Base-by-base conservation (phyloP, 73 alveolate genomes). In the Paramecium caudatum region DNA sequence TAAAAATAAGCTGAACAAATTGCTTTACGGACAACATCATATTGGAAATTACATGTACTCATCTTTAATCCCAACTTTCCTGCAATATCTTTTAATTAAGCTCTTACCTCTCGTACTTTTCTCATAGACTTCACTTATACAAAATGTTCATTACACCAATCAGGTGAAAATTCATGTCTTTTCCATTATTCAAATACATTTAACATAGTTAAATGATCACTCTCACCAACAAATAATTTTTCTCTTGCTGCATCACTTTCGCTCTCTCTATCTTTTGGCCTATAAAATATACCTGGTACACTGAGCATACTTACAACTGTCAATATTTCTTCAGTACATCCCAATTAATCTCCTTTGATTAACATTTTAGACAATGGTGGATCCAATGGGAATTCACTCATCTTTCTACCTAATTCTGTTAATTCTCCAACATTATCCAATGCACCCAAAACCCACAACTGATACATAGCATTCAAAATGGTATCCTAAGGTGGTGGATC, bases 401-500 rank as follows among this genome's bases (percentile, higher is more conserved):
- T 99, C 90, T 97, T 95, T 90, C 98, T 95, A 12, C 99, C 99
- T 61, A 97, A 91, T 15, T 96, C 98, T 3, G 99, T 98, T 91
- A 98, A 94, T 92, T 97, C 97, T 4, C 99, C 99, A 9, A 97
- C 97, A 82, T 98, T 96, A 90, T 97, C 99, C 4, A 98, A 91
- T n/a, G 99, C 99, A 1, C 99, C 99, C 36, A 99, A 90, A 65
- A 98, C 97, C 99, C 99, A 99, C 78, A 99, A 95, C 90, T 99
- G 97, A 94, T 98, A 99, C 99, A 99, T 97, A 13, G 99, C 96
- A 94, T 99, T 99, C 90, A 99, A 91, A 70, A 99, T 98, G n/a
- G 98, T 99, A 37, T 99, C 99, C 95, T 98, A 98, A 3, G 99
- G 99, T 12, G 99, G 99, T 5, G 99, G 99, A 94, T 99, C 99